Percentiles rank a stretch among this genome's conserved stretches.
Conservation (phyloP, 2,329 filamentous ascomycete species). For the Xylariaceae sp. region DNA sequence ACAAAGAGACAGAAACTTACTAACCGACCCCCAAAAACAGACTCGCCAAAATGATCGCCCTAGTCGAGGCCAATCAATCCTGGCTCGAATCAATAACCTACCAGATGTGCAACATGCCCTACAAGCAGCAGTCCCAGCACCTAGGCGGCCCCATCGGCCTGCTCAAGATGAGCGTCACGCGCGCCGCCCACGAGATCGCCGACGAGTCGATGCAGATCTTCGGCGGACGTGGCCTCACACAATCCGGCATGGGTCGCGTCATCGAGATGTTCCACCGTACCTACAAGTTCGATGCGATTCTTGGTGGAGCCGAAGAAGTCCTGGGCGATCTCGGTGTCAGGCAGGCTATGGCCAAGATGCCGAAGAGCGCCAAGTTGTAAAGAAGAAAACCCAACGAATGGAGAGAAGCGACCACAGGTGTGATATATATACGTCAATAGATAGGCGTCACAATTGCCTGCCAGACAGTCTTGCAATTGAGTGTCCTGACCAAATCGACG, state of each 20-base stretch:
- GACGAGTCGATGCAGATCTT: conserved; percentile 84
- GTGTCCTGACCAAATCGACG: too few species aligned
- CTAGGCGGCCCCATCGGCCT: conserved; percentile 79
- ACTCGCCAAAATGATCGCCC: conserved; percentile 81
- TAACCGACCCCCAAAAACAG: conserved; percentile 32
- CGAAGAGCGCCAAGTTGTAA: conserved; percentile 71
- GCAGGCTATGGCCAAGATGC: conserved; percentile 80
- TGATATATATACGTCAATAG: too few species aligned
- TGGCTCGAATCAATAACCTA: conserved; percentile 83
- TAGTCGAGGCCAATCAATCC: conserved; percentile 75
- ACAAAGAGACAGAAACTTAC: neutral
- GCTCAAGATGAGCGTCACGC: conserved; percentile 74
- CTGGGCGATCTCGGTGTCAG: conserved; percentile 76
- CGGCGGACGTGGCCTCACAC: conserved; percentile 75
- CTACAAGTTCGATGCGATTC: conserved; percentile 75
- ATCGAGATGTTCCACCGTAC: conserved; percentile 83
- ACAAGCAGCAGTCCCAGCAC: conserved; percentile 68
- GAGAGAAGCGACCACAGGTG: neutral
- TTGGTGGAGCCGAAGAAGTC: conserved; percentile 81
- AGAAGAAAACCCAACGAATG: neutral
- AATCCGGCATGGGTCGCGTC: conserved; percentile 76
- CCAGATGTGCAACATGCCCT: conserved; percentile 84
- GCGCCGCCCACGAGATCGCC: conserved; percentile 76
- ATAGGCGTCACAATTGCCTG: too few species aligned
- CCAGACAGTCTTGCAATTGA: too few species aligned